Evolutionary conservation across 768 basidiomycete species (phyloP), one percentile per base, ranked within the genome.

Genomic region (Mycena galericulata): DNA sequence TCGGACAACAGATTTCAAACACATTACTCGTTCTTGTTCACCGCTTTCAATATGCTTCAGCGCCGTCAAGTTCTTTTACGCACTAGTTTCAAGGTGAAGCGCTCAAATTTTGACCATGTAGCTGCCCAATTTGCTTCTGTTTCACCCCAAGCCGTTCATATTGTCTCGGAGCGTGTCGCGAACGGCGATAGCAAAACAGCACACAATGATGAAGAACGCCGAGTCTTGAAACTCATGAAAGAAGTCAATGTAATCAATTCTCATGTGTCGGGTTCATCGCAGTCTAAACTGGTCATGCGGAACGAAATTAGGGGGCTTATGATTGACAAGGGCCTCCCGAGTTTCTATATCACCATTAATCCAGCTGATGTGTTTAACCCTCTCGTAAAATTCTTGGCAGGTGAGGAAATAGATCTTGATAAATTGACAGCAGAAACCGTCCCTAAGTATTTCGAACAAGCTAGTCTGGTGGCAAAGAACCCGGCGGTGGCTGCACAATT

Each of bases 41-140:
- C 73, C 6, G 78, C 69, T 3, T 76, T 78, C 59, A 79, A 76
- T 57, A 72, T 79, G 15, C 15, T 77, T 6, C 78, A 79, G 47
- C 43, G 72, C 1, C 59, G 74, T 0, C 46, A 47, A 15, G 36
- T 75, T 0, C 41, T 76, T 12, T 49, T 76, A 14, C 72, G 75
- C 29, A 72, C 73, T 1, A 61, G 63, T 40, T 51, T 78, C 4
- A 75, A 74, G 18, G 74, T 78, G 1, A 67, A 72, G 36, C 53
- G 53, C 27, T 10, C 55, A 1, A 27, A 54, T 5, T 78, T 75
- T 62, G 12, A 43, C 10, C 10, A 29, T 17, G 55, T 75, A 43
- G 74, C 75, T 0, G n/a, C 47, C 0, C 60, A 74, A 9, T 62
- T 62, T 38, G 60, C 46, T 26, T 11, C 60, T 36, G 60, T 62